These are phyloP conservation scores for Botrytis pseudocinerea DNA, from an alignment of 2,329 filamentous ascomycete genomes.

Conservation along the genomic window DNA sequence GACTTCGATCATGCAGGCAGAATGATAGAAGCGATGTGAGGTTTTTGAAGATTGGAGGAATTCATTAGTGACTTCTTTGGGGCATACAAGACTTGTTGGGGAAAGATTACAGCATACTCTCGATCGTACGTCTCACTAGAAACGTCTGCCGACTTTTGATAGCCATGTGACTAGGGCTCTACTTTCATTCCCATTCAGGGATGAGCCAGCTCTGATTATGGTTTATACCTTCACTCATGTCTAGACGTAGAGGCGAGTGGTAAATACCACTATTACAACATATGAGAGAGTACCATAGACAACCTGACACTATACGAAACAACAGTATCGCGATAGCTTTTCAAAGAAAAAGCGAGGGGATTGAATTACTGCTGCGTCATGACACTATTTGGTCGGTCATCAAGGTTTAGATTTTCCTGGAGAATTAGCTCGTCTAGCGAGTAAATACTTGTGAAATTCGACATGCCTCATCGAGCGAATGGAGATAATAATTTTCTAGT, in stretches of 20 bases:
- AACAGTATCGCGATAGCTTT: no score
- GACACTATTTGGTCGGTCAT: no score
- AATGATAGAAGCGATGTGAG: neutral
- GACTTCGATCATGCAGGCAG: neutral
- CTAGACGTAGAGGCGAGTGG: neutral
- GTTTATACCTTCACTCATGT: neutral
- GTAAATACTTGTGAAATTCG: neutral
- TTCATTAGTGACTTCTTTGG: neutral
- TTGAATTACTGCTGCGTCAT: neutral
- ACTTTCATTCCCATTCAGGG: fast-evolving
- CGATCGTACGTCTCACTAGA: neutral
- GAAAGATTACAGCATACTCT: neutral
- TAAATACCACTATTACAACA: fast-evolving
- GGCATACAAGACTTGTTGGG: neutral
- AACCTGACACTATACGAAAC: no score
- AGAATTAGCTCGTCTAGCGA: neutral
- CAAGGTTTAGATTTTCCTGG: fast-evolving
- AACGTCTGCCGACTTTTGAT: neutral
- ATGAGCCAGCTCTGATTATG: neutral
- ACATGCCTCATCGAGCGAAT: neutral
- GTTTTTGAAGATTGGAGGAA: neutral
- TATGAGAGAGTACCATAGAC: neutral
- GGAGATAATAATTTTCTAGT: neutral
- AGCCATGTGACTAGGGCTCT: neutral
- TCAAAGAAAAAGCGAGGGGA: neutral